Evolutionary conservation across 225 moss, liverwort and hornwort genomes (phyloP), one percentile per base, ranked within the genome.

Genomic region (Pleurozium schreberi): DNA sequence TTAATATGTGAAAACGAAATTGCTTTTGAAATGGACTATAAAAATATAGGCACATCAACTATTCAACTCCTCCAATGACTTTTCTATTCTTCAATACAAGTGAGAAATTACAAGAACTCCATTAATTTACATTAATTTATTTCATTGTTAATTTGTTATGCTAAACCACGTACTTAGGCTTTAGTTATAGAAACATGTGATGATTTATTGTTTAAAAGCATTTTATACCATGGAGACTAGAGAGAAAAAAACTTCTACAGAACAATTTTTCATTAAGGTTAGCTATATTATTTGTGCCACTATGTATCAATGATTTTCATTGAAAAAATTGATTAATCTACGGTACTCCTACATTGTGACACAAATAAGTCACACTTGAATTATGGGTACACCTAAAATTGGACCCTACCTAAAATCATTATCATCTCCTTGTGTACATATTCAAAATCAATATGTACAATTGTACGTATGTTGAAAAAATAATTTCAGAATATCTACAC

Each of bases 321-420:
- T 12, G 11, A 11, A 18, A 10, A 43, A n/a, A n/a, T n/a, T 31
- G 31, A 6, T 17, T 11, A 10, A 73, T 47, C 16, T 28, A 5
- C 14, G 16, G 5, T 71, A 5, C 15, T 43, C 2, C 3, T 16
- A 8, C 9, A 45, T 6, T 11, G 11, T 17, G 47, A 30, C 30
- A 74, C 4, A 19, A 49, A 31, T 11, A 47, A 49, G 11, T 7
- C 4, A 11, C 4, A 31, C 6, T 75, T 21, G 50, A 50, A 75
- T 7, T 34, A 34, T 25, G 38, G 36, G 2, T 70, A 70, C 42
- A 42, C 9, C 42, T 30, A 11, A 45, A 73, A 47, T 18, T 2
- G 1, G 8, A 47, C 31, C 7, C 2, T 30, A 2, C 17, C 30
- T 11, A 28, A 74, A 74, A 47, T 1, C 1, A 1, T 1, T 17